phyloP scores from a whole-genome alignment of 441 rosid genomes.

The Kokia cookei region DNA sequence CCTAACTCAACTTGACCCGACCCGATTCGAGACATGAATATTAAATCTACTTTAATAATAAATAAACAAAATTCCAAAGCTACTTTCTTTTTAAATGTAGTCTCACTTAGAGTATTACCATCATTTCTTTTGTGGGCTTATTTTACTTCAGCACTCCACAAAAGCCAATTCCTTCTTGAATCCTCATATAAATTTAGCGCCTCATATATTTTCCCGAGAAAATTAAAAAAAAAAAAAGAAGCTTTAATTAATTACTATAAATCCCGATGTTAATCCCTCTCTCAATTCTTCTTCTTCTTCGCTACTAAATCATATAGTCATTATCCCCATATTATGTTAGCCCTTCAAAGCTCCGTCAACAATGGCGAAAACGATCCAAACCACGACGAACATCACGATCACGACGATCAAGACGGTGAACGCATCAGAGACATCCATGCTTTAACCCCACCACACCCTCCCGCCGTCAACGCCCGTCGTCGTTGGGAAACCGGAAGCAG shows the following conservation, averaged over 20 bases:
- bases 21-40: too few relatives aligned
- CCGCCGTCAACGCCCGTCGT: not conserved
- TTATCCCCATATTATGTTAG: slow-evolving; percentile 2
- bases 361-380: not conserved
- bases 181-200: slow-evolving; percentile 5
- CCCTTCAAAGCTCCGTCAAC: slow-evolving; percentile 8
- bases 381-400: not conserved
- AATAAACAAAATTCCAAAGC: too few relatives aligned
- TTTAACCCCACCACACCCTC: slow-evolving; percentile 48
- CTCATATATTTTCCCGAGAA: not conserved
- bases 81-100: too few relatives aligned
- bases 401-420: slow-evolving; percentile 6
- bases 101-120: too few relatives aligned
- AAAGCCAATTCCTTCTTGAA: not conserved
- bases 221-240: too few relatives aligned
- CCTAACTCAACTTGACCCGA: rapidly evolving
- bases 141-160: too few relatives aligned
- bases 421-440: slow-evolving; percentile 79
- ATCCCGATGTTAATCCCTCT: too few relatives aligned
- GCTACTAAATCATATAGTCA: not conserved
- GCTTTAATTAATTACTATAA: too few relatives aligned
- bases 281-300: not conserved
- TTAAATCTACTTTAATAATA: too few relatives aligned
- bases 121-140: too few relatives aligned
- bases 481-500: slow-evolving; percentile 20